phyloP scores from a whole-genome alignment of 495 filamentous ascomycete genomes.

The Talaromyces borbonicus region DNA sequence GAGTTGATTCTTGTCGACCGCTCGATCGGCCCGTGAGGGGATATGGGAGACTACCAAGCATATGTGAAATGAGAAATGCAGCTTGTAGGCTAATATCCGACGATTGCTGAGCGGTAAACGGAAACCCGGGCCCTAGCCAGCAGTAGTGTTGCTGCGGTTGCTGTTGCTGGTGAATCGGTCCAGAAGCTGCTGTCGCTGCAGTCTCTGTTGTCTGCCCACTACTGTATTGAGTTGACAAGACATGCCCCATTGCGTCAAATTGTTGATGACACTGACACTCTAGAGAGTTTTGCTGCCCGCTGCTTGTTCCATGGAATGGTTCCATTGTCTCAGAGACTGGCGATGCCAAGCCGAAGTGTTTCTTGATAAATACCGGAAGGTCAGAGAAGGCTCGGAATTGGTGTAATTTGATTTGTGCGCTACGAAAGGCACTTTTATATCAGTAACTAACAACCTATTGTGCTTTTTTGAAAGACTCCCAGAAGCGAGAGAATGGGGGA shows the following conservation, averaged over 20 bases:
- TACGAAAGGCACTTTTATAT: constrained; percentile 12
- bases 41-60: constrained; percentile 41
- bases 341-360: constrained; percentile 46
- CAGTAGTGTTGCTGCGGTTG: constrained; percentile 7
- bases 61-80: constrained; percentile 39
- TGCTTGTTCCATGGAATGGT: neutral
- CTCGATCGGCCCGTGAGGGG: constrained; percentile 27
- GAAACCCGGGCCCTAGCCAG: constrained; percentile 24
- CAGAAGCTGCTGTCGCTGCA: constrained; percentile 28
- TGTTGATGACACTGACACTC: constrained; percentile 7
- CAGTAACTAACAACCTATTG: neutral
- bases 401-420: constrained; percentile 52
- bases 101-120: constrained; percentile 43
- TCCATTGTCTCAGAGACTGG: constrained; percentile 19
- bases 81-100: constrained; percentile 44
- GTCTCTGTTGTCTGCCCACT: constrained; percentile 27
- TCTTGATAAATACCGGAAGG: constrained; percentile 48
- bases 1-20: constrained; percentile 2
- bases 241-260: neutral
- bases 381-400: constrained; percentile 52
- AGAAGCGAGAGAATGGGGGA: neutral
- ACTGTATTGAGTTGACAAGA: constrained; percentile 28
- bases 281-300: constrained; percentile 3
- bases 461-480: no score
- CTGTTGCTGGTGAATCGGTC: constrained; percentile 16